These are phyloP conservation scores for Pythium angustatum DNA, from an alignment of 352 stramenopile species.

Conservation along the genomic window DNA sequence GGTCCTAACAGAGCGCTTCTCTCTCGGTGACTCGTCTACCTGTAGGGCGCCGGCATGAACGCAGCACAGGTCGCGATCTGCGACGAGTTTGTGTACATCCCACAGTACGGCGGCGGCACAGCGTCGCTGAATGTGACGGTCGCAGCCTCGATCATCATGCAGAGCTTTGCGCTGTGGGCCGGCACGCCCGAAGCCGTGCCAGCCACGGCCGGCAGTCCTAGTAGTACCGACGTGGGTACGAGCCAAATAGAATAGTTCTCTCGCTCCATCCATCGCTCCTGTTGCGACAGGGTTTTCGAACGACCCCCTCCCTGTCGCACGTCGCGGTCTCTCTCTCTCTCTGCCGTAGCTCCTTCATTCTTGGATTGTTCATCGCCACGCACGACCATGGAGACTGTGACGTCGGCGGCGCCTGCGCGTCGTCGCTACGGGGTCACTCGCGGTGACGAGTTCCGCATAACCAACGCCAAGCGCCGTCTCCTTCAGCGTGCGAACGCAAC, in stretches of 20 bases:
- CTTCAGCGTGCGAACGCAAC: neutral
- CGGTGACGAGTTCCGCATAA: neutral
- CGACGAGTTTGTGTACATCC: conserved; percentile 94
- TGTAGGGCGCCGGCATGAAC: conserved; percentile 92
- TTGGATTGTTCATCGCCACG: too few species aligned
- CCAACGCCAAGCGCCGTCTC: neutral
- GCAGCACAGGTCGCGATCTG: conserved; percentile 91
- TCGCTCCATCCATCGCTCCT: too few species aligned
- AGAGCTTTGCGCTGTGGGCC: conserved; percentile 88
- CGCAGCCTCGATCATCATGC: conserved; percentile 92
- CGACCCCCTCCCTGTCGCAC: too few species aligned
- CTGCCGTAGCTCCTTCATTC: too few species aligned
- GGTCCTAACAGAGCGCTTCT: too few species aligned
- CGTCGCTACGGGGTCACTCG: conserved; percentile 1
- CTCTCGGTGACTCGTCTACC: too few species aligned
- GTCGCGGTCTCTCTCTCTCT: too few species aligned
- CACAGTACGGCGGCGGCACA: conserved; percentile 93
- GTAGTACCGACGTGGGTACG: too few species aligned
- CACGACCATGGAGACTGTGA: too few species aligned
- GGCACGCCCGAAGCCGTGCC: conserved; percentile 31
- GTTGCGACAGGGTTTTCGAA: too few species aligned
- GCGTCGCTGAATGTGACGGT: conserved; percentile 96
- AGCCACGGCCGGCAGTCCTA: neutral
- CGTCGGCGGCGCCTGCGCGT: neutral
- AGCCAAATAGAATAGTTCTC: conserved; percentile 4